Percentiles rank a stretch among this genome's conserved stretches.
Conservation (phyloP, 2,329 filamentous ascomycete species). For the Talaromyces sp. region DNA sequence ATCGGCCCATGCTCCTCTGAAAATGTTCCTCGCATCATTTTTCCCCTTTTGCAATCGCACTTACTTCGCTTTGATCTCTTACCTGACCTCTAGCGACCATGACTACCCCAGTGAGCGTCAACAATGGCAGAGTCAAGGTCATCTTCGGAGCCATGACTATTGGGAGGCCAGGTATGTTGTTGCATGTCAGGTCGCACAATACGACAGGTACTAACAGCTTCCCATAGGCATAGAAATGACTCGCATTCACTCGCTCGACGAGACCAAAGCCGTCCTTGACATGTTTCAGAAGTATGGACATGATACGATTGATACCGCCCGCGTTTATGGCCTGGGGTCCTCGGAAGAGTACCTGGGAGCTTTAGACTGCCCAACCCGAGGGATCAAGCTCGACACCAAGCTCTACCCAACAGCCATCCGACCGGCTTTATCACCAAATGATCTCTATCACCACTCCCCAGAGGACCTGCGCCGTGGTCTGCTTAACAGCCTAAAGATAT, state of each 20-base stretch:
- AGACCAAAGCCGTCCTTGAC: conserved; percentile 28
- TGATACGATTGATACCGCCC: conserved; percentile 34
- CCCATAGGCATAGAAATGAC: background rate
- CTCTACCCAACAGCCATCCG: conserved; percentile 37
- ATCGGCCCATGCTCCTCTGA: too few species aligned
- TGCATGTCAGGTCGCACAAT: background rate
- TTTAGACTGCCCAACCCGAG: conserved; percentile 38
- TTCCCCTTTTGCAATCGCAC: background rate
- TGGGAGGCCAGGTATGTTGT: conserved; percentile 32
- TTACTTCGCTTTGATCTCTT: background rate
- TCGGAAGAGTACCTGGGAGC: conserved; percentile 43
- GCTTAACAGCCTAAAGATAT: conserved; percentile 39
- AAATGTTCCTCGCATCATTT: background rate
- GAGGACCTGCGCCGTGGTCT: conserved; percentile 40
- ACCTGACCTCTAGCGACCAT: background rate
- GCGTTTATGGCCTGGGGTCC: conserved; percentile 32
- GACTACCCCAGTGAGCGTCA: background rate
- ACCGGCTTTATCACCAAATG: conserved; percentile 17
- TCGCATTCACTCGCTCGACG: conserved; percentile 21
- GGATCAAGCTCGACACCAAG: conserved; percentile 49
- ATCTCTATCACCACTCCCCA: conserved; percentile 31
- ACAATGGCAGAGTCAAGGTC: conserved; percentile 8
- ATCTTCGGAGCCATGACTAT: conserved; percentile 46
- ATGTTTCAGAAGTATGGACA: conserved; percentile 34
- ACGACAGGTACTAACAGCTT: background rate